Conservation (phyloP, 768 basidiomycete genomes). For the Termitomyces sp. region DNA sequence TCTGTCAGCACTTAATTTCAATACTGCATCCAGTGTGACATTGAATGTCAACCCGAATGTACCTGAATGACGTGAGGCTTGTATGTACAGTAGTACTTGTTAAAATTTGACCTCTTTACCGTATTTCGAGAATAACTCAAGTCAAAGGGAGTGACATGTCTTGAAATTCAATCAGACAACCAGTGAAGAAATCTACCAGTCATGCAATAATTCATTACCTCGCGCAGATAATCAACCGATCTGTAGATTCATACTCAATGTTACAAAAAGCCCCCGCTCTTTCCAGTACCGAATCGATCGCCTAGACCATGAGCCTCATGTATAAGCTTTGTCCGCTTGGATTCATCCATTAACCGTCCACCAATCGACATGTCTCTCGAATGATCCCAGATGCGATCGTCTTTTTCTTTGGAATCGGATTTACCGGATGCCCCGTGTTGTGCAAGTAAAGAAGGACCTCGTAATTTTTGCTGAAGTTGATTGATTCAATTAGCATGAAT, state of each 20-base stretch:
- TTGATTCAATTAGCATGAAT: not conserved
- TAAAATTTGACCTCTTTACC: not conserved
- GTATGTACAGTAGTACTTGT: not conserved
- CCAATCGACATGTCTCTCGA: slow-evolving; percentile 83
- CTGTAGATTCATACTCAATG: too few species aligned
- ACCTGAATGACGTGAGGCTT: too few species aligned
- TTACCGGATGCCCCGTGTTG: slow-evolving; percentile 37
- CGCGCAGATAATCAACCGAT: too few species aligned
- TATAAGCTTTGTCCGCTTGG: slow-evolving; percentile 69
- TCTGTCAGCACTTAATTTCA: too few species aligned
- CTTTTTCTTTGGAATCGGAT: slow-evolving; percentile 42
- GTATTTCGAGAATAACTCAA: not conserved
- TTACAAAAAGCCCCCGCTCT: slow-evolving; percentile 60
- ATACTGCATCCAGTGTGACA: too few species aligned
- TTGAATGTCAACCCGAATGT: too few species aligned
- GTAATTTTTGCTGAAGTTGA: slow-evolving; percentile 34
- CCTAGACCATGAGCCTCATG: slow-evolving; percentile 77
- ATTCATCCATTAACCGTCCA: slow-evolving; percentile 88
- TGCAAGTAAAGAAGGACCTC: slow-evolving; percentile 50
- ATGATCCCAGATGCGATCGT: slow-evolving; percentile 83
- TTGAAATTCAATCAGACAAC: not conserved
- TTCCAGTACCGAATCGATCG: slow-evolving; percentile 77
- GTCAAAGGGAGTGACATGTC: not conserved
- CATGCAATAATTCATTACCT: too few species aligned
- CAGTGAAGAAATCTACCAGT: too few species aligned